Evolutionary conservation across 1,284 basidiomycete species (phyloP).

Genomic region (Ganoderma lucidum): DNA sequence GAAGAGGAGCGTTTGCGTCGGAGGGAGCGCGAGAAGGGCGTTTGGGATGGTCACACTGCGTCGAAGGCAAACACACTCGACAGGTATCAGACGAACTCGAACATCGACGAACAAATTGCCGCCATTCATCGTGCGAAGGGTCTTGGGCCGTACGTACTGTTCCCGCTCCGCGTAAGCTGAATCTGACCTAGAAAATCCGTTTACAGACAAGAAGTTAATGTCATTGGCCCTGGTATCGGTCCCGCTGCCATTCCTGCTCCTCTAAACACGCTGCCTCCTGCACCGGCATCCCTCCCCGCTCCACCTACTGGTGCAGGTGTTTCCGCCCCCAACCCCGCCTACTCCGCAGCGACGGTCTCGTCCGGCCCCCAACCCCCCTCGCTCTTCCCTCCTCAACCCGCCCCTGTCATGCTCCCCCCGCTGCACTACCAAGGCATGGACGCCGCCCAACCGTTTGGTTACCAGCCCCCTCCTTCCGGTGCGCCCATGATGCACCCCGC

Average conservation of each 20-base stretch:
- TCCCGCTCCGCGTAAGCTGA: constrained; percentile 14
- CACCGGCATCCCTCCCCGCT: constrained; percentile 70
- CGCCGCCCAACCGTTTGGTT: constrained; percentile 79
- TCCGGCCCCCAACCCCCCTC: constrained; percentile 85
- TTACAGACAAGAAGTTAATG: constrained; percentile 70
- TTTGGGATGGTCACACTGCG: constrained; percentile 96
- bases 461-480: constrained; percentile 64
- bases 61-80: constrained; percentile 89
- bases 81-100: constrained; percentile 90
- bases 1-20: constrained; percentile 82
- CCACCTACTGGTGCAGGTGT: constrained; percentile 55
- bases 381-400: constrained; percentile 59
- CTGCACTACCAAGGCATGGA: constrained; percentile 83
- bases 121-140: constrained; percentile 92
- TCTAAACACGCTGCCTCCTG: constrained; percentile 66
- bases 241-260: constrained; percentile 74
- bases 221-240: constrained; percentile 86
- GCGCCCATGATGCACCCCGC: constrained; percentile 43
- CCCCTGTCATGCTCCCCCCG: constrained; percentile 83
- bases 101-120: constrained; percentile 94
- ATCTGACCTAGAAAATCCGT: constrained; percentile 21
- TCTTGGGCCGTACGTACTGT: constrained; percentile 67
- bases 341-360: constrained; percentile 78
- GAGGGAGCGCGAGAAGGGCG: constrained; percentile 89
- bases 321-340: constrained; percentile 56